Conservation (phyloP, 2,329 filamentous ascomycete genomes). For the Xylariaceae sp. region DNA sequence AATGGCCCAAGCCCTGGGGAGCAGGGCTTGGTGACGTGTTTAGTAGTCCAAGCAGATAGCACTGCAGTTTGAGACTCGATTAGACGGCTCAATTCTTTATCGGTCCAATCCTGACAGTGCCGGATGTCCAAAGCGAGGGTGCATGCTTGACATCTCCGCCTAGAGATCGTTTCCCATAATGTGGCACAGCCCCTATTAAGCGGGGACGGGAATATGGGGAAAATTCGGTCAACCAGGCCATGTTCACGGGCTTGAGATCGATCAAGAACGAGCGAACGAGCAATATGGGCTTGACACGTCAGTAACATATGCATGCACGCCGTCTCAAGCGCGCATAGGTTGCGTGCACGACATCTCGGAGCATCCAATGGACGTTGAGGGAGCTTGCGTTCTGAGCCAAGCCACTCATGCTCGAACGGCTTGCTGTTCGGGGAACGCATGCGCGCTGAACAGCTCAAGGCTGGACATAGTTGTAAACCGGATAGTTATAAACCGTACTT, state of each 20-base stretch:
- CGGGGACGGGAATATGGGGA: background rate
- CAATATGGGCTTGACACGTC: background rate
- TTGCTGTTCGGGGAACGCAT: background rate
- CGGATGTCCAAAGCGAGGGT: background rate
- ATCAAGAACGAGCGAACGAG: background rate
- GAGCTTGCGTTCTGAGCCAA: background rate
- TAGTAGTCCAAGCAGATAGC: too few species aligned
- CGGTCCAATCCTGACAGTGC: background rate
- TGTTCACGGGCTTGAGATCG: too few species aligned
- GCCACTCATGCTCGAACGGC: background rate
- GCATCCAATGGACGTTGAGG: background rate
- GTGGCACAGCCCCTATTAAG: background rate
- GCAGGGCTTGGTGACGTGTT: too few species aligned
- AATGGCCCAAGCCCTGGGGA: too few species aligned
- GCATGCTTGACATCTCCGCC: background rate
- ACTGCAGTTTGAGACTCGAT: too few species aligned
- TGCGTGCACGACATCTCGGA: background rate
- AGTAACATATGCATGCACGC: background rate
- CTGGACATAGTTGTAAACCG: too few species aligned
- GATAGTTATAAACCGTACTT: too few species aligned
- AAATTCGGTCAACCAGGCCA: background rate
- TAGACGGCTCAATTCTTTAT: background rate
- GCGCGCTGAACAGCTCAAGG: background rate
- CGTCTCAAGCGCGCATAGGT: background rate
- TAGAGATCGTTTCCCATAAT: background rate